Percentiles rank a stretch among this genome's conserved stretches.
Evolutionary conservation across 257 asterid species (phyloP).

Genomic region (Solanum rostratum): DNA sequence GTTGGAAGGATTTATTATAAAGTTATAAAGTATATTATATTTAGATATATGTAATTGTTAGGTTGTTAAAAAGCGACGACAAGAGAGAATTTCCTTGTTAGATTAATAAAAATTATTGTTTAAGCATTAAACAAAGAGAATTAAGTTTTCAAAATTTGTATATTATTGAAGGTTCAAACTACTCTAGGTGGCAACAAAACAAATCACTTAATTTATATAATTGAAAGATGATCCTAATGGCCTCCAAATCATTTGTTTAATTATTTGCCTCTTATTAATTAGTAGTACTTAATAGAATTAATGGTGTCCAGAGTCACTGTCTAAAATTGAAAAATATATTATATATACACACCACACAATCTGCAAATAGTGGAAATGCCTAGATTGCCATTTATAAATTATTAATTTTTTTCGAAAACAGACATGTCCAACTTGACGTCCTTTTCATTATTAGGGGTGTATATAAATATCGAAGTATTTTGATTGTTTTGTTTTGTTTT

Average conservation of each 20-base stretch:
- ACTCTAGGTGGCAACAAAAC: neutral
- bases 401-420: neutral
- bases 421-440: neutral
- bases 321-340: conserved; percentile 15
- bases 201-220: neutral
- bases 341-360: neutral
- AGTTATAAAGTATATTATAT: neutral
- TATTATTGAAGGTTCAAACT: neutral
- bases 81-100: neutral
- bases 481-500: neutral
- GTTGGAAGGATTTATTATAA: neutral
- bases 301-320: neutral
- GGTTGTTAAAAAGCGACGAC: neutral
- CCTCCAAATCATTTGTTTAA: conserved; percentile 1
- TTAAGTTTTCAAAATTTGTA: neutral
- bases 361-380: neutral
- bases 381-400: neutral
- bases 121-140: neutral
- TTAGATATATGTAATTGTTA: neutral
- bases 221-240: neutral
- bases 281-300: neutral
- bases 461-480: neutral
- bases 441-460: neutral
- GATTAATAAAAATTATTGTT: neutral
- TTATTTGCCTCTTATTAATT: neutral